These are phyloP conservation scores for Straminergon stramineum DNA, from an alignment of 225 moss, liverwort and hornwort genomes.

Conservation along the genomic window DNA sequence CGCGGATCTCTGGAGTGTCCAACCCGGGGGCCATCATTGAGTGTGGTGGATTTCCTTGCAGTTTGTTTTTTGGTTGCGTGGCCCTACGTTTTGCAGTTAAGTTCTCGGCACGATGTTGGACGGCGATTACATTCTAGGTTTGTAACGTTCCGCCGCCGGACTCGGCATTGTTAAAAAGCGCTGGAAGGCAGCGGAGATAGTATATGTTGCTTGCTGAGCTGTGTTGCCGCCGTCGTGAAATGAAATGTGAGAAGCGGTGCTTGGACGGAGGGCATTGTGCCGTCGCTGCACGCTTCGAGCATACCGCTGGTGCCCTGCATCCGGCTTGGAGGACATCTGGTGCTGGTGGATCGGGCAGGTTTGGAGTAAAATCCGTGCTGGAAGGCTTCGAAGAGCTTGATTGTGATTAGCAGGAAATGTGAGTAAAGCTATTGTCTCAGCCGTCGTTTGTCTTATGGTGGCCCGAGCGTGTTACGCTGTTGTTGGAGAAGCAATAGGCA, in stretches of 20 bases:
- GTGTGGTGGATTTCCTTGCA: neutral
- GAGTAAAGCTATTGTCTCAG: neutral
- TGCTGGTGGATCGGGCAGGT: neutral
- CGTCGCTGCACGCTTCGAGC: neutral
- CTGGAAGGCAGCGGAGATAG: neutral
- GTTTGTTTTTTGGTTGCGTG: neutral
- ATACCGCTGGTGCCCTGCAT: neutral
- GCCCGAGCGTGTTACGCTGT: neutral
- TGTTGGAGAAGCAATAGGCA: neutral
- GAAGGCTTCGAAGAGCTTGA: neutral
- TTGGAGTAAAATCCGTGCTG: neutral
- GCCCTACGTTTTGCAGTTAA: neutral
- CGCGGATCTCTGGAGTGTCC: neutral
- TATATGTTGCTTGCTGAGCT: neutral
- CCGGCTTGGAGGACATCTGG: neutral
- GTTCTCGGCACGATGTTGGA: neutral
- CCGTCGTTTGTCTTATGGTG: neutral
- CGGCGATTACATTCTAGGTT: neutral
- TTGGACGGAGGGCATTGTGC: neutral
- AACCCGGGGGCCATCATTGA: neutral
- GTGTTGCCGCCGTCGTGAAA: neutral
- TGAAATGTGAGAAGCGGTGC: neutral
- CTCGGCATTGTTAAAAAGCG: neutral
- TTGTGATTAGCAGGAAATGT: neutral
- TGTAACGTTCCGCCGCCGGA: neutral